Base-by-base conservation (phyloP, 2,329 filamentous ascomycete genomes). In the Colletotrichum chlorophyti region DNA sequence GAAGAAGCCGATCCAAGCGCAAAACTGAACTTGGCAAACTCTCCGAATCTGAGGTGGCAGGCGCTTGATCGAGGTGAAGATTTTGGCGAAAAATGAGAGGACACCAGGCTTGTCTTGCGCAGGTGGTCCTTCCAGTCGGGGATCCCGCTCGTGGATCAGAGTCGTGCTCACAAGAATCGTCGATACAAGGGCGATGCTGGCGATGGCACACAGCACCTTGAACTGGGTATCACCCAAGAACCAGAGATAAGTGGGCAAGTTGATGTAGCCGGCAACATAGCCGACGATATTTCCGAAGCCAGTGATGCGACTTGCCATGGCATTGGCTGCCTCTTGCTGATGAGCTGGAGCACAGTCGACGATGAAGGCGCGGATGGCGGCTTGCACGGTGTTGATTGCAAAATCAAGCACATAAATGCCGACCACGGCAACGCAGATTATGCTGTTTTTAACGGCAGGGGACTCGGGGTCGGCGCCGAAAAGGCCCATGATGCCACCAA, bases 341-440 rank as follows among this genome's bases (percentile, higher is more conserved):
- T 97, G 93, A 1, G 91, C 86, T 0, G 95, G 95, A 0, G 91
- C 91, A 68, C 93, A 94, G 70, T 98, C 94, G 21, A 97, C 91
- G 52, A 98, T 96, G 70, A 96, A 96, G 21, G 93, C 92, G 64
- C 93, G 85, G 68, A 97, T 91, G 5, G 88, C 91, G 45, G 95
- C 94, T 83, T 98, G 94, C 29, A 98, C 91, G 84, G 93, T 95
- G 74, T 98, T 98, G 77, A 98, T 95, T 67, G 93, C 87, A 72
- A 98, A 95, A 72, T 98, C 94, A 47, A 98, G 83, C 46, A 95
- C 81, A 74, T 96, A 98, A 66, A 98, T 90, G 76, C 93, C 89
- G 26, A 93, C 70, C 6, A 97, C 92, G 7, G 94, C 94, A 55
- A 91, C 82, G 27, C 91, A 78, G 64, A 97, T 94, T 43, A 90